Evolutionary conservation across 1,284 basidiomycete species (phyloP).

Genomic region (Tylopilus sp.): DNA sequence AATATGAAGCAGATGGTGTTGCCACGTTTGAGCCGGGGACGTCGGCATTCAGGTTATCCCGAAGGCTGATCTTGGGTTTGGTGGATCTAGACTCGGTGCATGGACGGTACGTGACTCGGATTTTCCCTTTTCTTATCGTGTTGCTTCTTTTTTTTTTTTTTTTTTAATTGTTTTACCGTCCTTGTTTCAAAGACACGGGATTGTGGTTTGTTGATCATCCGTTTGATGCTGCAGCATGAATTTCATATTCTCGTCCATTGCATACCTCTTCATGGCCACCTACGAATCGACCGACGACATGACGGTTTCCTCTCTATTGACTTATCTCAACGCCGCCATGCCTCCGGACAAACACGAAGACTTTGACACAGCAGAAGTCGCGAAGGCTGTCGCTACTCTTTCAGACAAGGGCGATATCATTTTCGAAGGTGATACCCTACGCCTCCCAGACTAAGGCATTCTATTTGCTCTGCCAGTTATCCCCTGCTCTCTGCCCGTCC

Average conservation of each 20-base stretch:
- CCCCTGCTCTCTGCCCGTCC: neutral
- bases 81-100: slow-evolving; percentile 53
- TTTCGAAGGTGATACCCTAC: slow-evolving; percentile 58
- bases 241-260: slow-evolving; percentile 57
- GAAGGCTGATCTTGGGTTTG: slow-evolving; percentile 40
- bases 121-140: slow-evolving; percentile 4
- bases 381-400: slow-evolving; percentile 50
- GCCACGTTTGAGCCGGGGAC: slow-evolving; percentile 16
- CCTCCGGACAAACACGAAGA: slow-evolving; percentile 74
- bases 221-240: slow-evolving; percentile 39
- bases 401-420: slow-evolving; percentile 50
- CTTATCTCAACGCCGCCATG: slow-evolving; percentile 70
- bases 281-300: slow-evolving; percentile 62
- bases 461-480: neutral
- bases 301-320: slow-evolving; percentile 59
- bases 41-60: slow-evolving; percentile 23
- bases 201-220: slow-evolving; percentile 9
- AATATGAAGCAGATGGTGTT: slow-evolving; percentile 21
- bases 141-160: neutral
- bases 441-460: slow-evolving; percentile 30
- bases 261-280: slow-evolving; percentile 60
- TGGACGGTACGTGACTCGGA: slow-evolving; percentile 48
- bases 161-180: neutral
- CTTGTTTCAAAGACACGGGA: neutral
- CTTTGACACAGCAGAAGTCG: slow-evolving; percentile 70